Conservation (phyloP, 2,329 filamentous ascomycete species). For the Fusarium pseudocircinatum region DNA sequence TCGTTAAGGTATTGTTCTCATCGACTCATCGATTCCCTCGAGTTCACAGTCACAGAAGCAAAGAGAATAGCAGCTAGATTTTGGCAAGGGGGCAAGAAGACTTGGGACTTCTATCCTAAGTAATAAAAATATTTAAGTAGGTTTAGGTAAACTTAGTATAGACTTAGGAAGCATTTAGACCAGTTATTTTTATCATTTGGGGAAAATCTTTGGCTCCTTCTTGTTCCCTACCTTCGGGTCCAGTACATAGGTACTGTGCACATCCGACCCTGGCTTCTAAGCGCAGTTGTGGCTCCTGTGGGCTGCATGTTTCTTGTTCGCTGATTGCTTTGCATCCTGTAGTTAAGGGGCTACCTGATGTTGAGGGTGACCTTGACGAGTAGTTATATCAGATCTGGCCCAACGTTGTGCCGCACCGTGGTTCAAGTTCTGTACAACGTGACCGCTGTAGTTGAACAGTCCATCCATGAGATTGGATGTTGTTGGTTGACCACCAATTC, state of each 20-base stretch:
- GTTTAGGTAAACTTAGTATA: neutral
- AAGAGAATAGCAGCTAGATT: slow-evolving; percentile 7
- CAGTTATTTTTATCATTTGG: neutral
- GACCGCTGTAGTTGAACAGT: slow-evolving; percentile 9
- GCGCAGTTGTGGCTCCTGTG: slow-evolving; percentile 31
- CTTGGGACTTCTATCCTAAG: neutral
- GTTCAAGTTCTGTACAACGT: neutral
- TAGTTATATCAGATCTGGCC: slow-evolving; percentile 2
- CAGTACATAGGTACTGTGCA: neutral
- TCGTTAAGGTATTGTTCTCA: neutral
- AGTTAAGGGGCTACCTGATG: neutral
- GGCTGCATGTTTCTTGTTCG: slow-evolving; percentile 10
- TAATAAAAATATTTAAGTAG: neutral
- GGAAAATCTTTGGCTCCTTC: neutral
- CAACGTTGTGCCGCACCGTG: neutral
- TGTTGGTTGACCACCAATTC: slow-evolving; percentile 8
- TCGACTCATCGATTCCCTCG: slow-evolving; percentile 5
- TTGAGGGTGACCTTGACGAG: slow-evolving; percentile 2
- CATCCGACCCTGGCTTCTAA: slow-evolving; percentile 2
- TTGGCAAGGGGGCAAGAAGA: neutral
- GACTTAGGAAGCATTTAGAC: neutral
- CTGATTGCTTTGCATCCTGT: slow-evolving; percentile 26
- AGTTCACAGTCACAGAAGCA: slow-evolving; percentile 12
- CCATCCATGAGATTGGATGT: neutral
- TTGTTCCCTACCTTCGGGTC: neutral